phyloP scores from a whole-genome alignment of 148 eudicot genomes.

The Camellia sinensis region DNA sequence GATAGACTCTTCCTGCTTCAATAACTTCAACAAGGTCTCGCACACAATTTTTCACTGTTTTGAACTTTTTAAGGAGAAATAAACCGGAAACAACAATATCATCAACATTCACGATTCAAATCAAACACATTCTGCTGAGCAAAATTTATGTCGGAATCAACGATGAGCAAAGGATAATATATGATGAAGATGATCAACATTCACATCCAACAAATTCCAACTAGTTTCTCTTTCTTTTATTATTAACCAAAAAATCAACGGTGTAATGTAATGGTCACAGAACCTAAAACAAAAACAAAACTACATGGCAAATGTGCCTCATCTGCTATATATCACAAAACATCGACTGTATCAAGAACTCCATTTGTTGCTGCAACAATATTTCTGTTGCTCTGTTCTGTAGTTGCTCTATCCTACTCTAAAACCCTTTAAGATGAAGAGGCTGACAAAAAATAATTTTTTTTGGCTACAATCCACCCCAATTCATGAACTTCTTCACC shows the following conservation, averaged over 20 bases:
- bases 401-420: conserved; percentile 10
- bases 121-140: too few relatives aligned
- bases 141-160: too few relatives aligned
- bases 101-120: too few relatives aligned
- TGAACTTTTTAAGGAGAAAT: too few relatives aligned
- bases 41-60: too few relatives aligned
- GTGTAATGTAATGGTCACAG: not conserved
- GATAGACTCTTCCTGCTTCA: too few relatives aligned
- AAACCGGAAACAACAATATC: too few relatives aligned
- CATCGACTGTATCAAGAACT: not conserved
- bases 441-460: not conserved
- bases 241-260: conserved; percentile 14
- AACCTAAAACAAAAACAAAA: not conserved
- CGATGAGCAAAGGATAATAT: too few relatives aligned
- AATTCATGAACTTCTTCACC: conserved; percentile 72
- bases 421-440: conserved; percentile 6
- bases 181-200: too few relatives aligned
- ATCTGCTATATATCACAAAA: not conserved
- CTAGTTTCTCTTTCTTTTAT: conserved; percentile 9
- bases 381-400: conserved; percentile 1
- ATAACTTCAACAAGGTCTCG: too few relatives aligned
- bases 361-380: not conserved
- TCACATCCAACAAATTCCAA: not conserved
- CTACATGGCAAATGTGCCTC: conserved; percentile 2
- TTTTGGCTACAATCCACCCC: conserved; percentile 31